Conservation (phyloP, 192 early-diverging fungal genomes). For the Coemansia sp. region DNA sequence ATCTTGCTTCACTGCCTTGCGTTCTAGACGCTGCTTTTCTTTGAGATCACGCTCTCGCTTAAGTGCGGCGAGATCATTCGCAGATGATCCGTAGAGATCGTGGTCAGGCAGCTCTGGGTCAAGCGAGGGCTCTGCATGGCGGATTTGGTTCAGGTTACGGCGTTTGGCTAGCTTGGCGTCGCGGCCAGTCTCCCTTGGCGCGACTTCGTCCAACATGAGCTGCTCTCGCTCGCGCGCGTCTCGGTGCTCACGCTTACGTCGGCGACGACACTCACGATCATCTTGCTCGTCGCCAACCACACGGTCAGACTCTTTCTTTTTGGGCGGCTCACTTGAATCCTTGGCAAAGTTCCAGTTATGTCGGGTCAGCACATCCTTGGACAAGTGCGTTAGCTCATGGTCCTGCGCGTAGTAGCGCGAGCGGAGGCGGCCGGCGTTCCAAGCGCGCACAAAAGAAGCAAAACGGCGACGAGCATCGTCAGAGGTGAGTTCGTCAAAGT, state of each 20-base stretch:
- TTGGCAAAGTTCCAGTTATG: constrained; percentile 76
- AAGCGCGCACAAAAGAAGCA: constrained; percentile 82
- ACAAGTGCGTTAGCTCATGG: constrained; percentile 65
- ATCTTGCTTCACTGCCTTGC: constrained; percentile 3
- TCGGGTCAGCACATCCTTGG: constrained; percentile 65
- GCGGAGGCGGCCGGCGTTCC: constrained; percentile 76
- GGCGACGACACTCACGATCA: constrained; percentile 24
- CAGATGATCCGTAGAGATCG: constrained; percentile 50
- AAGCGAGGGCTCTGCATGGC: constrained; percentile 23
- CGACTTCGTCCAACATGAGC: constrained; percentile 52
- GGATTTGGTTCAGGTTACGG: constrained; percentile 28
- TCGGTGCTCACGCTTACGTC: constrained; percentile 29
- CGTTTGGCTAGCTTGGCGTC: constrained; percentile 47
- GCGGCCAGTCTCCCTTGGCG: constrained; percentile 53
- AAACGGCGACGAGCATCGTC: constrained; percentile 75
- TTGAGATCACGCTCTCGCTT: constrained; percentile 26
- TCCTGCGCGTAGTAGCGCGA: constrained; percentile 59
- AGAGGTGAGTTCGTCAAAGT: constrained; percentile 74
- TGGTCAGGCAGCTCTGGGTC: constrained; percentile 40
- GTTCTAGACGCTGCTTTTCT: constrained; percentile 23
- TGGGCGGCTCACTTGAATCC: not conserved
- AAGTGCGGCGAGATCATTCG: constrained; percentile 49
- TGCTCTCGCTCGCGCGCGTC: constrained; percentile 37
- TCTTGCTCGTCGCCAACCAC: constrained; percentile 32
- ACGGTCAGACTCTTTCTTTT: constrained; percentile 12